Evolutionary conservation across 31 red algal species (phyloP).

Genomic region (Bonnemaisonia californica): DNA sequence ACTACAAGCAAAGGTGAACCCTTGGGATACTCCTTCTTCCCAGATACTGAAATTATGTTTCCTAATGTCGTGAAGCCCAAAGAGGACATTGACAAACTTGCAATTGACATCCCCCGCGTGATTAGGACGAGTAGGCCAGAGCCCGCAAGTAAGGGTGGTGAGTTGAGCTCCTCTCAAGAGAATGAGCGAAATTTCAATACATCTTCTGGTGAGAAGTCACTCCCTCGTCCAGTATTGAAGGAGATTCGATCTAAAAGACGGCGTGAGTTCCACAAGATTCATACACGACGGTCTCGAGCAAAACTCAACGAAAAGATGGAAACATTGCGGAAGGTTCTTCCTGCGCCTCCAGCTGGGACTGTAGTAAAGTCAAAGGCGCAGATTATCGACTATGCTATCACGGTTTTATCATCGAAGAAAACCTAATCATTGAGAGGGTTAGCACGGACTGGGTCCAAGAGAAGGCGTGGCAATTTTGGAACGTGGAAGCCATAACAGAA

Average conservation of each 20-base stretch:
- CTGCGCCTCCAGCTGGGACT: conserved; percentile 47
- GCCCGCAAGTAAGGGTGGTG: no score
- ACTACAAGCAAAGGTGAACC: background rate
- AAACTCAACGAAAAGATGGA: conserved; percentile 78
- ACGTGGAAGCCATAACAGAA: no score
- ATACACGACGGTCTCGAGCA: conserved; percentile 71
- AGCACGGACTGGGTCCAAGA: no score
- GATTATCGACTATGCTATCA: conserved; percentile 60
- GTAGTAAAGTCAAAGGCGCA: conserved; percentile 71
- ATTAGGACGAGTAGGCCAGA: no score
- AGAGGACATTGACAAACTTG: background rate
- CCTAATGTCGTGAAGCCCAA: background rate
- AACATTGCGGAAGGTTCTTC: conserved; percentile 42
- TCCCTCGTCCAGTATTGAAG: background rate
- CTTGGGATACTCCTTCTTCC: background rate
- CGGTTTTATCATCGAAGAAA: conserved; percentile 12
- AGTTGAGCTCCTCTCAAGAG: background rate
- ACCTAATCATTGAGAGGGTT: no score
- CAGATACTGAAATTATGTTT: background rate
- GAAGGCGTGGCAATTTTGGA: no score
- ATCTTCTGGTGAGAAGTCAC: background rate
- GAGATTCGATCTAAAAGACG: conserved; percentile 19
- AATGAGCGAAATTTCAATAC: background rate
- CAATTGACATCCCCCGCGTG: background rate
- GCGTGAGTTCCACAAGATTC: conserved; percentile 65